These are phyloP conservation scores for Pythium aquatile DNA, from an alignment of 352 stramenopile species.

Conservation along the genomic window DNA sequence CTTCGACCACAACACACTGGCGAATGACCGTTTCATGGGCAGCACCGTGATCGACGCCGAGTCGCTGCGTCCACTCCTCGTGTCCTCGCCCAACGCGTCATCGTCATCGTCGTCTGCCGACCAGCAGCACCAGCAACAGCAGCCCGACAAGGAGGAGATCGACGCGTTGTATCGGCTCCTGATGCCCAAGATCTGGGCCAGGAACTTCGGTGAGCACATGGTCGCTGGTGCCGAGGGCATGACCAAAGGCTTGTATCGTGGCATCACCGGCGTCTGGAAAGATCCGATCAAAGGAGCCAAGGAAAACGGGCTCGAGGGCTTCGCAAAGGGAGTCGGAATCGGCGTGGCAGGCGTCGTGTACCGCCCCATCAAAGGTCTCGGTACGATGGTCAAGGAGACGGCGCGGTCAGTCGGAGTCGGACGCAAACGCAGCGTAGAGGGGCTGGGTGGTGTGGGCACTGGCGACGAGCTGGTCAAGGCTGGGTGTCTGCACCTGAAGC, in stretches of 20 bases:
- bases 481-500: slow-evolving; percentile 54
- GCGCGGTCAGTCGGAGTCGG: slow-evolving; percentile 58
- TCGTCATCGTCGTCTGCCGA: slow-evolving; percentile 8
- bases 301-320: slow-evolving; percentile 65
- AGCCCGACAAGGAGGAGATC: slow-evolving; percentile 22
- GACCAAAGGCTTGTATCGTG: slow-evolving; percentile 64
- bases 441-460: slow-evolving; percentile 8
- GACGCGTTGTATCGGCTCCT: slow-evolving; percentile 56
- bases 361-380: slow-evolving; percentile 66
- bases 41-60: slow-evolving; percentile 44
- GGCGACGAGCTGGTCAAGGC: slow-evolving; percentile 57
- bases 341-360: slow-evolving; percentile 73
- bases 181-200: slow-evolving; percentile 70
- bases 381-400: slow-evolving; percentile 77
- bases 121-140: slow-evolving; percentile 8
- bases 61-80: slow-evolving; percentile 36
- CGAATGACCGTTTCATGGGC: slow-evolving; percentile 65
- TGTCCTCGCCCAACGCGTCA: not conserved
- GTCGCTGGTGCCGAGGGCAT: slow-evolving; percentile 68
- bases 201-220: slow-evolving; percentile 83
- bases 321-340: slow-evolving; percentile 68
- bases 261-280: slow-evolving; percentile 76
- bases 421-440: slow-evolving; percentile 42
- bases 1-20: slow-evolving; percentile 72
- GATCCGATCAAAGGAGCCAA: slow-evolving; percentile 77